Percentiles rank a stretch among this genome's conserved stretches.
Evolutionary conservation across 305 asterid genomes (phyloP).

Genomic region (Fraxinus angustifolia): DNA sequence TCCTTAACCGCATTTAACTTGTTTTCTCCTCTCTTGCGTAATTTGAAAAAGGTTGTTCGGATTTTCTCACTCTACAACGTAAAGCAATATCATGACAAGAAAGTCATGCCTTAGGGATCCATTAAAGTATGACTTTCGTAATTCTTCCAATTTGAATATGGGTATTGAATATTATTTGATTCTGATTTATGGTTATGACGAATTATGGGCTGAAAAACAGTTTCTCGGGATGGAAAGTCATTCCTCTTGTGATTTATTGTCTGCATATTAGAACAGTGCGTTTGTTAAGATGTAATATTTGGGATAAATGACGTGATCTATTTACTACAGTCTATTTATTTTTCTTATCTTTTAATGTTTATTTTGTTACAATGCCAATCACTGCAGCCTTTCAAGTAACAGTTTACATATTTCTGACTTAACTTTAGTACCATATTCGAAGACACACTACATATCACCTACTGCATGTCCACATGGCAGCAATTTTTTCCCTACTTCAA

Average conservation of each 20-base stretch:
- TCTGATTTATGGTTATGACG: not conserved
- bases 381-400: not conserved
- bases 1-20: not conserved
- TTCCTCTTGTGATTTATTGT: not conserved
- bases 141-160: not conserved
- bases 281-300: not conserved
- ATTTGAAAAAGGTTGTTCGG: not conserved
- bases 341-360: not conserved
- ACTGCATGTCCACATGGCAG: not conserved
- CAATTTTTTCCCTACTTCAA: not conserved
- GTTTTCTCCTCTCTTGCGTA: not conserved
- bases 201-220: not conserved
- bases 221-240: not conserved
- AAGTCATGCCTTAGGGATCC: not conserved
- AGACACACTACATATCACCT: not conserved
- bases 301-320: not conserved
- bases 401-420: not conserved
- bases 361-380: not conserved
- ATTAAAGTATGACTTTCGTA: not conserved
- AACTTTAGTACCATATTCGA: not conserved
- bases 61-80: not conserved
- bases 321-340: not conserved
- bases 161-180: not conserved
- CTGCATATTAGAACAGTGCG: not conserved
- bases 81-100: not conserved